Percentiles rank a stretch among this genome's conserved stretches.
Evolutionary conservation across 2,329 filamentous ascomycete species (phyloP).

Genomic region (Colletotrichum zoysiae): DNA sequence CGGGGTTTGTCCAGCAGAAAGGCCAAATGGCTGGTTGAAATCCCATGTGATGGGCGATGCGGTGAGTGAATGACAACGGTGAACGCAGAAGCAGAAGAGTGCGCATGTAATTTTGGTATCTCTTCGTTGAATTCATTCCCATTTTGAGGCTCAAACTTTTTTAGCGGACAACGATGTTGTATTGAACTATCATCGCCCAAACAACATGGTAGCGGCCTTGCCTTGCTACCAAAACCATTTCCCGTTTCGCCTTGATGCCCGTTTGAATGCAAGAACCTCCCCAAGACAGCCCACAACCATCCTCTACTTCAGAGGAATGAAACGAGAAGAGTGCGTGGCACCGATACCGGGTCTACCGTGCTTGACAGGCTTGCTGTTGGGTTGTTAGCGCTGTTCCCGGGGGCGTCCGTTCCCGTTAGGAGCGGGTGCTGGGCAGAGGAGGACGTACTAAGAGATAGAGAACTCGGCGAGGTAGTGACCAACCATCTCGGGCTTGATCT

Average conservation of each 20-base stretch:
- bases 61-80: background rate
- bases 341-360: slow-evolving; percentile 99
- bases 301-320: slow-evolving; percentile 99
- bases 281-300: slow-evolving; percentile 57
- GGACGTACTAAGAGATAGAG: slow-evolving; percentile 98
- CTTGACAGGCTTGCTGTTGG: slow-evolving; percentile 95
- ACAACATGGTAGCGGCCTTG: slow-evolving; percentile 44
- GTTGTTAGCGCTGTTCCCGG: slow-evolving; percentile 60
- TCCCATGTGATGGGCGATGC: accelerated
- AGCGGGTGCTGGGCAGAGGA: background rate
- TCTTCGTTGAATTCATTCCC: slow-evolving; percentile 41
- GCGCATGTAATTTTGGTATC: slow-evolving; percentile 36
- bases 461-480: slow-evolving; percentile 99
- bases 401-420: background rate
- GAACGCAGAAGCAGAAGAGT: background rate
- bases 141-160: slow-evolving; percentile 41
- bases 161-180: slow-evolving; percentile 45
- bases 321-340: slow-evolving; percentile 99
- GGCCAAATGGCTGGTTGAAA: too few relatives aligned
- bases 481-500: slow-evolving; percentile 99
- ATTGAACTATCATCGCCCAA: slow-evolving; percentile 44
- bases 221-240: slow-evolving; percentile 65
- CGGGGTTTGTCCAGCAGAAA: background rate
- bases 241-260: slow-evolving; percentile 70
- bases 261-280: slow-evolving; percentile 69